These are phyloP conservation scores for Paracoccidioides brasiliensis DNA, from an alignment of 2,329 filamentous ascomycete species.

Conservation along the genomic window DNA sequence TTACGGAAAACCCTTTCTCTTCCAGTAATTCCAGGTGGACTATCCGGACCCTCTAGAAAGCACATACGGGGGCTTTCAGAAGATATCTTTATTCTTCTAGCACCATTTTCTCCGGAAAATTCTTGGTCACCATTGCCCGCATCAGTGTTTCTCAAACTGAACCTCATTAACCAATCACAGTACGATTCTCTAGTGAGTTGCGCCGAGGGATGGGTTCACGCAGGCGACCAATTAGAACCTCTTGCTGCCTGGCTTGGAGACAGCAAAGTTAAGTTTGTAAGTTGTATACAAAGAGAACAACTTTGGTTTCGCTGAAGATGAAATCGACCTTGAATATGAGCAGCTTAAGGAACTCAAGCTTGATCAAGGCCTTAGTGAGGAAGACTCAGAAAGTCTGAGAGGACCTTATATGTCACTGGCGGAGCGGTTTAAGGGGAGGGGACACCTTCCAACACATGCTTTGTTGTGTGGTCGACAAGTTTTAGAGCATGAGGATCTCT, in stretches of 20 bases:
- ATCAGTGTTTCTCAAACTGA: constrained; percentile 40
- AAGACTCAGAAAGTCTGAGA: constrained; percentile 40
- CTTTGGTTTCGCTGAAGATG: constrained; percentile 43
- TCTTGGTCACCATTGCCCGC: constrained; percentile 39
- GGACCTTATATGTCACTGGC: constrained; percentile 34
- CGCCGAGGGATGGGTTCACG: constrained; percentile 31
- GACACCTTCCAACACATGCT: constrained; percentile 15
- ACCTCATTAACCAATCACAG: constrained; percentile 51
- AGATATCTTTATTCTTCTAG: constrained; percentile 30
- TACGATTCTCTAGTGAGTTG: constrained; percentile 45
- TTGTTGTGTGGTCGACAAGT: constrained; percentile 22
- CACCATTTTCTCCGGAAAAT: constrained; percentile 27
- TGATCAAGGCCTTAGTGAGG: constrained; percentile 40
- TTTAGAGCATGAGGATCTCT: constrained; percentile 42
- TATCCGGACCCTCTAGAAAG: constrained; percentile 26
- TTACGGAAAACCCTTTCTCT: constrained; percentile 33
- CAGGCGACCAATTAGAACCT: constrained; percentile 19
- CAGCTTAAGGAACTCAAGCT: constrained; percentile 48
- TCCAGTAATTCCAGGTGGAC: constrained; percentile 27
- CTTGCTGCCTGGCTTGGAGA: constrained; percentile 47
- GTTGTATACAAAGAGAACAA: constrained; percentile 35
- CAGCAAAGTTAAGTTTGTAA: constrained; percentile 34
- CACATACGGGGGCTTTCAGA: constrained; percentile 33
- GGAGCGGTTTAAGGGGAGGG: constrained; percentile 26
- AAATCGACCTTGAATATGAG: constrained; percentile 49